phyloP scores from a whole-genome alignment of 768 basidiomycete genomes.

The Coprinellus aureogranulatus region DNA sequence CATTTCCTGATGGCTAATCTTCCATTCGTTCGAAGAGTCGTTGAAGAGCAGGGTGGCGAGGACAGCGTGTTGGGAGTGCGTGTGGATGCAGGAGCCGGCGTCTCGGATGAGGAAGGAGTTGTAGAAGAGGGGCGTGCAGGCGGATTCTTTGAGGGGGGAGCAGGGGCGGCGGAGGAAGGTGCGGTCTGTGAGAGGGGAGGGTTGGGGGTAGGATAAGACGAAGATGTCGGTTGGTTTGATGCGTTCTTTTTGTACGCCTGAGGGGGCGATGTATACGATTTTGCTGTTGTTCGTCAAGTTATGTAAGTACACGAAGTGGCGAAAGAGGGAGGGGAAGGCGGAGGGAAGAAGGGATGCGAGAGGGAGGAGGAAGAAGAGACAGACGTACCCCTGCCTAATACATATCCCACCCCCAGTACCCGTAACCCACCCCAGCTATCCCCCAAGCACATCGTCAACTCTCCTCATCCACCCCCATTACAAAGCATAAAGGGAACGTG shows the following conservation, averaged over 20 bases:
- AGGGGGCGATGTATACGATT: constrained; percentile 83
- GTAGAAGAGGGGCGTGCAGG: constrained; percentile 91
- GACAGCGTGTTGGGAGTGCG: constrained; percentile 87
- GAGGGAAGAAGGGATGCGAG: too few relatives aligned
- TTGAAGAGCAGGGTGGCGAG: constrained; percentile 82
- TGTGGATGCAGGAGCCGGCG: constrained; percentile 88
- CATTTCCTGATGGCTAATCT: constrained; percentile 88
- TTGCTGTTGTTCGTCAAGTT: constrained; percentile 39
- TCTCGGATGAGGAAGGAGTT: constrained; percentile 79
- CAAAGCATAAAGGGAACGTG: too few relatives aligned
- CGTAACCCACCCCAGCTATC: constrained; percentile 82
- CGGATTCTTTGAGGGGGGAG: constrained; percentile 74
- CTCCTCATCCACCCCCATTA: too few relatives aligned
- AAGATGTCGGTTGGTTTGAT: constrained; percentile 84
- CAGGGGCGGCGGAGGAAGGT: constrained; percentile 76
- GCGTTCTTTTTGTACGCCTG: constrained; percentile 88
- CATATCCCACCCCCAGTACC: constrained; percentile 84
- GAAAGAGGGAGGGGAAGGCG: too few relatives aligned
- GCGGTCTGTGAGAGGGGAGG: constrained; percentile 63
- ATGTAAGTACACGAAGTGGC: too few relatives aligned
- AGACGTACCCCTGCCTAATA: constrained; percentile 62
- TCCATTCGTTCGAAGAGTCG: constrained; percentile 65
- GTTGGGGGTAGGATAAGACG: constrained; percentile 76
- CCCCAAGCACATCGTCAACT: background rate
- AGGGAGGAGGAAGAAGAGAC: too few relatives aligned